Base-by-base conservation (phyloP, 257 asterid genomes). In the Rubia yunnanensis region DNA sequence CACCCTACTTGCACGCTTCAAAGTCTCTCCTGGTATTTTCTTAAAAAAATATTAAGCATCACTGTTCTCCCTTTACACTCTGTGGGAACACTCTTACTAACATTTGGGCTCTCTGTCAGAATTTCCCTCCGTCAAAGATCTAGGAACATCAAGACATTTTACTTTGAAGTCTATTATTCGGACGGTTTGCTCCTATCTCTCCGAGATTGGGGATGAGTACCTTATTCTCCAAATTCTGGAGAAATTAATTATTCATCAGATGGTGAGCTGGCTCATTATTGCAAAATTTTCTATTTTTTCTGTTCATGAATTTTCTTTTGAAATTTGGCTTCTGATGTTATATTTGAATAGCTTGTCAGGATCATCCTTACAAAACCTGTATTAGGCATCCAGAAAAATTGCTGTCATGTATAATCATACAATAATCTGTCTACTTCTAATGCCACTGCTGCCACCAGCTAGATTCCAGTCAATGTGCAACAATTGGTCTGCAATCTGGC, bases 1-100 rank as follows among this genome's bases (percentile, higher is more conserved):
- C 77, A 89, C 99, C 46, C 72, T 92, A 70, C 87, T 92, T 69
- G 80, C 94, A 28, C 91, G 67, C 70, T 87, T 87, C 80, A 80
- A 61, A 71, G 88, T 80, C 72, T 73, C 74, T 83, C 90, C 95
- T 1, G 96, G 99, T 92, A 89, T 53, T 60, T 55, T 63, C 35
- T 46, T 72, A 60, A 41, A 41, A 41, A 41, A 13, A 44, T 3
- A 44, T 2, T 70, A 23, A 49, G 30, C 46, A 17, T 50, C 53
- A 34, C 41, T 63, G 41, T 61, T 38, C 66, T 68, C 69, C 52
- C 52, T 24, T 70, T 73, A 31, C 17, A 5, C 3, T 18, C 6
- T 63, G 46, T 30, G 56, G 41, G 18, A 35, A 7, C 15, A 18
- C 31, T 10, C 32, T 32, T 20, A 48, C 58, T 65, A 36, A 56